Conservation (phyloP, 2,329 filamentous ascomycete species). For the Pseudogymnoascus sp. region DNA sequence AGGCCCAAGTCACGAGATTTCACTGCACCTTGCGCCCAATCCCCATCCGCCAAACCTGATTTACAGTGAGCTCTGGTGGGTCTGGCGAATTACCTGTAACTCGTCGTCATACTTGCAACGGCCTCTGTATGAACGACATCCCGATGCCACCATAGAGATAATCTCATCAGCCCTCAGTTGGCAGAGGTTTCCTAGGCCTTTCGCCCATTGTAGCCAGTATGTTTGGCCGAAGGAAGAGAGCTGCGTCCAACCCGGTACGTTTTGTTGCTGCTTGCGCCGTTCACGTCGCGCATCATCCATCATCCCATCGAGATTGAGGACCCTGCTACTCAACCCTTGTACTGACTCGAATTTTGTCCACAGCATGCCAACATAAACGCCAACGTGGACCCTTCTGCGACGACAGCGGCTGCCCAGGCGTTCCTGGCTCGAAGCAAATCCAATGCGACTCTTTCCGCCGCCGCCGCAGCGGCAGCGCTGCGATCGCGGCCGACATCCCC, state of each 20-base stretch:
- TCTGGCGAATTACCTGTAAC: conserved; percentile 4
- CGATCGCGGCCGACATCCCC: conserved; percentile 69
- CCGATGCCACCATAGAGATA: conserved; percentile 5
- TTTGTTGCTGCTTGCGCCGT: conserved; percentile 11
- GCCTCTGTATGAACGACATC: neutral
- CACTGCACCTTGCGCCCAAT: neutral
- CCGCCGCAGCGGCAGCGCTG: conserved; percentile 79
- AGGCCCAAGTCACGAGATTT: conserved; percentile 5
- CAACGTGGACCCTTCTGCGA: conserved; percentile 62
- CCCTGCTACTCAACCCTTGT: conserved; percentile 17
- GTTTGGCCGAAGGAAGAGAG: conserved; percentile 30
- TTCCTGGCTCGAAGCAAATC: conserved; percentile 61
- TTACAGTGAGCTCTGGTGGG: conserved; percentile 6
- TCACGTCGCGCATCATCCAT: conserved; percentile 15
- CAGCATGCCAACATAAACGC: conserved; percentile 47
- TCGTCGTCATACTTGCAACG: conserved; percentile 1
- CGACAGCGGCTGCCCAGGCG: conserved; percentile 72
- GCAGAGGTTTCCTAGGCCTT: conserved; percentile 22
- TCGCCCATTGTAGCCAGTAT: conserved; percentile 20
- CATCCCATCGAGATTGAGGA: conserved; percentile 16
- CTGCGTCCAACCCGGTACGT: conserved; percentile 35
- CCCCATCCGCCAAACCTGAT: conserved; percentile 3
- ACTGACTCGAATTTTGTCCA: neutral
- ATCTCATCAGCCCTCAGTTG: conserved; percentile 26
- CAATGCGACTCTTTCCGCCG: conserved; percentile 63